Base-by-base conservation (phyloP, 305 asterid genomes). In the Rubia tinctorum region DNA sequence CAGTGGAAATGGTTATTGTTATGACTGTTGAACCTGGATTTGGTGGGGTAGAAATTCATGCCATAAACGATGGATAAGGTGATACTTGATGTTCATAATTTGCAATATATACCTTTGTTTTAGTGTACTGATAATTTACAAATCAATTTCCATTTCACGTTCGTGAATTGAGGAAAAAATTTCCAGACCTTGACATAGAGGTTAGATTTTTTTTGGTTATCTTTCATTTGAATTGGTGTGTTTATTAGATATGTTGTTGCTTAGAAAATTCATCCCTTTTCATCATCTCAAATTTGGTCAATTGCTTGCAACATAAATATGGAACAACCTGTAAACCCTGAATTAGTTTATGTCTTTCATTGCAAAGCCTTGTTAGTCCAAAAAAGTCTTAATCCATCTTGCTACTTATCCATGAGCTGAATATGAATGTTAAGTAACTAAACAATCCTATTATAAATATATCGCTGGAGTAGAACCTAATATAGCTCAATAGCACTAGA, bases 1-100 rank as follows among this genome's bases (percentile, higher is more conserved):
- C 90, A 2, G 97, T 87, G 53, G 98, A 90, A 80, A 66, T 95
- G 94, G 99, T 92, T 72, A 94, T 95, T 37, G 88, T 95, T 45
- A 95, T 95, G 99, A 92, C 99, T 27, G 99, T 92, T 69, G 93
- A 90, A 82, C 98, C 99, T 76, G 99, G 99, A 78, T 92, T 95
- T 83, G 97, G 99, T n/a, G 97, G 99, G 99, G 78, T 98, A 95
- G 73, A 89, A 92, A 77, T 95, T 95, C 76, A 92, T 92, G 93
- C 97, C 96, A 15, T 77, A 71, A 63, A 71, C 68, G 23, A 66
- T 71, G 82, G 79, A 75, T 14, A 79, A 78, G 82, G 82, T 74
- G 45, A 61, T 55, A 51, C 12, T 15, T 2, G 5, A 15, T 8
- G 58, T 66, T 37, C 23, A 49, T 39, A 22, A 7, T 39, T 34